Base-by-base conservation (phyloP, 2,329 filamentous ascomycete species). In the Aphanoascus verrucosus region DNA sequence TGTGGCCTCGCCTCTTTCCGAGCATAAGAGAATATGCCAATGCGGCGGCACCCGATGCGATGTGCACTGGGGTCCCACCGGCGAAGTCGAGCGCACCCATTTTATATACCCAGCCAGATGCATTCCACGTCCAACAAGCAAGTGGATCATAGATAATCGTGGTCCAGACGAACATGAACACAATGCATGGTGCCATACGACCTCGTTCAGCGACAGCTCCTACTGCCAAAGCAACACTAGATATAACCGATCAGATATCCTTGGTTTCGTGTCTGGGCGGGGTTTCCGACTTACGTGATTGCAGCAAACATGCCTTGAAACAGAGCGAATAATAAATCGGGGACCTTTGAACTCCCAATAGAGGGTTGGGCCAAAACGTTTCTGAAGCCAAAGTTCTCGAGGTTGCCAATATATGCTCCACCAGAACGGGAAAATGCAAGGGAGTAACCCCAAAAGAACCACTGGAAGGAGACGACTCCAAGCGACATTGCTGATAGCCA, bases 101-200 rank as follows among this genome's bases (percentile, higher is more conserved):
- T 59, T 80, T 76, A 69, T 79, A 85, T 11, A 84, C 82, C 89
- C 89, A 95, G 19, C 89, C 89, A 32, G 74, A 74, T 0, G 85
- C 70, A 67, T 94, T 94, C 89, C 89, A 95, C 7, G 87, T 94
- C 89, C 89, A 95, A 77, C 88, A 94, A 44, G 89, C 89, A 65
- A 95, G 89, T 1, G 88, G 86, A 63, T 95, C 88, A 70, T 95
- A 95, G 66, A 95, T 85, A 55, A 94, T 66, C 4, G 89, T 95
- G 1, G 85, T 79, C 89, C 89, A 95, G 67, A 94, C 74, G 65
- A 95, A 91, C 84, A 94, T 93, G 77, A 94, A 94, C 64, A 94
- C 77, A 60, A 94, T 81, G 67, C 85, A 89, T 11, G 89, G 88
- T 5, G 93, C 80, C 83, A 94, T 90, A 57, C 88, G 82, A 57